Evolutionary conservation across 1,284 basidiomycete species (phyloP).

Genomic region (Tylopilus orsonianus): DNA sequence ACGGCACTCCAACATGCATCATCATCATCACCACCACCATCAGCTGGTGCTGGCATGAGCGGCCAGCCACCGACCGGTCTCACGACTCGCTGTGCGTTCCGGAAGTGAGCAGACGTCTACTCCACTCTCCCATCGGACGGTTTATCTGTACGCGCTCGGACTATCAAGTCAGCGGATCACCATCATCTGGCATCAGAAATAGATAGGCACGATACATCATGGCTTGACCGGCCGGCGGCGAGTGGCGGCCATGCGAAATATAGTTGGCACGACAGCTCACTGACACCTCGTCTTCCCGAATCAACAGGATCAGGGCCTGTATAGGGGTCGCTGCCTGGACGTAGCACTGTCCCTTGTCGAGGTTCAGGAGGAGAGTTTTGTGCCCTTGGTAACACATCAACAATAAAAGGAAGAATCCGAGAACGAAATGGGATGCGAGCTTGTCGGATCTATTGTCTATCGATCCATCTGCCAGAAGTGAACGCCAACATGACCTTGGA

Average conservation of each 20-base stretch:
- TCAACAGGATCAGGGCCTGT: too few species aligned
- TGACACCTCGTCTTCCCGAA: background rate
- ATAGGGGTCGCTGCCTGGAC: too few species aligned
- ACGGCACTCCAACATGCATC: too few species aligned
- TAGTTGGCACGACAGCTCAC: background rate
- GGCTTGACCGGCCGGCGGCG: background rate
- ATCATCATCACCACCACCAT: too few species aligned
- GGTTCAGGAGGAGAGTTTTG: too few species aligned
- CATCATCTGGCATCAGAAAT: conserved; percentile 3
- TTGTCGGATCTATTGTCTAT: conserved; percentile 9
- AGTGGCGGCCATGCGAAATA: conserved; percentile 2
- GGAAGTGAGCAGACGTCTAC: background rate
- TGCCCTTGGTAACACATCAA: background rate
- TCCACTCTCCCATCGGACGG: conserved; percentile 7
- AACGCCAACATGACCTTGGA: too few species aligned
- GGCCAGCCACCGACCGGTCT: background rate
- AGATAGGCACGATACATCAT: conserved; percentile 13
- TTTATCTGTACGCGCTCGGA: conserved; percentile 11
- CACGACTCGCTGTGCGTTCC: background rate
- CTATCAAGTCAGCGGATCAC: conserved; percentile 15
- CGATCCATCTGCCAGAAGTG: too few species aligned
- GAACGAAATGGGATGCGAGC: background rate
- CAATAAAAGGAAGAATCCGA: background rate
- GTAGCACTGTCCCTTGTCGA: too few species aligned
- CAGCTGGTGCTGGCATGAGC: too few species aligned